These are phyloP conservation scores for Tilletiopsis washingtonensis DNA, from an alignment of 1,284 basidiomycete genomes.

Conservation along the genomic window DNA sequence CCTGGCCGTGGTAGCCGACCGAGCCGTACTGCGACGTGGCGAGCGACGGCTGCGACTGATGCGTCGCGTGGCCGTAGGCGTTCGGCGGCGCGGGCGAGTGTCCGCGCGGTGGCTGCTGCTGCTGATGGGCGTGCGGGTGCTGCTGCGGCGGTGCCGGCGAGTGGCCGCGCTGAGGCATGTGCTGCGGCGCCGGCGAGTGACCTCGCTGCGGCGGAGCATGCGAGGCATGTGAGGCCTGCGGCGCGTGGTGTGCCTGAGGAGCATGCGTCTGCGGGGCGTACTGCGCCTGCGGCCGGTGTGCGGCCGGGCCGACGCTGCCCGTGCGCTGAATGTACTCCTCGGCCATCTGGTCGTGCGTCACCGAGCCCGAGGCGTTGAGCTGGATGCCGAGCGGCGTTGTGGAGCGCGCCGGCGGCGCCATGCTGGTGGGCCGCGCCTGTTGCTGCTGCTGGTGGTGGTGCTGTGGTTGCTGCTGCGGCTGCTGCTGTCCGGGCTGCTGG, in stretches of 20 bases:
- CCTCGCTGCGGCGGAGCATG: constrained; percentile 8
- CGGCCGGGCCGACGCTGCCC: constrained; percentile 58
- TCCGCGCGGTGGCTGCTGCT: constrained; percentile 8
- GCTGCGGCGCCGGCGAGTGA: constrained; percentile 7
- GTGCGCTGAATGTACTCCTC: constrained; percentile 50
- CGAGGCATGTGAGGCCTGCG: not conserved
- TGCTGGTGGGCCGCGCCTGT: constrained; percentile 37
- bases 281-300: not conserved
- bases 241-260: not conserved
- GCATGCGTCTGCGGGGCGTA: not conserved
- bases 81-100: constrained; percentile 11
- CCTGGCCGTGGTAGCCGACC: constrained; percentile 6
- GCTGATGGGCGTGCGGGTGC: constrained; percentile 37
- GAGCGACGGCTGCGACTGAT: constrained; percentile 24
- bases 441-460: constrained; percentile 4
- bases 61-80: constrained; percentile 1
- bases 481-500: constrained; percentile 10
- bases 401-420: constrained; percentile 41
- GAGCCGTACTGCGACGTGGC: not conserved
- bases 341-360: constrained; percentile 72
- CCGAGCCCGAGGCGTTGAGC: constrained; percentile 67
- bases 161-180: not conserved
- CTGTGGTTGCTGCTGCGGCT: constrained; percentile 16
- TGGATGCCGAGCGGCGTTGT: constrained; percentile 61
- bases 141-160: constrained; percentile 32